Evolutionary conservation across 805 yeast genomes (phyloP).

Genomic region (Suhomyces canberraensis): DNA sequence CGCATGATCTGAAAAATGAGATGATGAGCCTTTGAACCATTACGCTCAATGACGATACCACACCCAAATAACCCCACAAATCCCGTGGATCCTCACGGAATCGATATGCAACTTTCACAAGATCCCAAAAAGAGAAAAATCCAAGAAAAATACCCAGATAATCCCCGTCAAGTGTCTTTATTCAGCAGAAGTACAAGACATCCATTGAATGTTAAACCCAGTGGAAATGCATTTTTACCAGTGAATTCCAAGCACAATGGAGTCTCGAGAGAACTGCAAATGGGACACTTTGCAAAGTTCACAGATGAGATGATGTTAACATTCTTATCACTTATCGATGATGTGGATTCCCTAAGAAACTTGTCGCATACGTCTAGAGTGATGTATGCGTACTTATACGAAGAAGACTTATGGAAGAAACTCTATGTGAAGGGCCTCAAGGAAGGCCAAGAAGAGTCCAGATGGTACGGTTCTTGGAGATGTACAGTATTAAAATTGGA

Average conservation of each 20-base stretch:
- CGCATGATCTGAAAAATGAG: neutral
- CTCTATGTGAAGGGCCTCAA: conserved; percentile 34
- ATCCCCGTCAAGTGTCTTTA: conserved; percentile 14
- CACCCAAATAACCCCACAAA: neutral
- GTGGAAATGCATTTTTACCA: conserved; percentile 59
- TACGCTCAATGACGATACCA: neutral
- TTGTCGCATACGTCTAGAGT: conserved; percentile 62
- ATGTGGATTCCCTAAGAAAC: conserved; percentile 45
- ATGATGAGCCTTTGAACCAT: conserved; percentile 3
- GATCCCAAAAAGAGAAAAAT: conserved; percentile 7
- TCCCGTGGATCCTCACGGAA: neutral
- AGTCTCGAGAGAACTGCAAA: conserved; percentile 24
- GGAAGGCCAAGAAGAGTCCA: conserved; percentile 10
- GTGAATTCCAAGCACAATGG: conserved; percentile 12
- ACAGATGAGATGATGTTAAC: conserved; percentile 64
- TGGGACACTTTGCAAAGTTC: conserved; percentile 54
- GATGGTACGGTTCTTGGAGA: conserved; percentile 85
- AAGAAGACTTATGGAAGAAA: conserved; percentile 80
- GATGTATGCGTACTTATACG: conserved; percentile 67
- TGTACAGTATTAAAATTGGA: conserved; percentile 48
- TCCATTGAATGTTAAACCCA: conserved; percentile 72
- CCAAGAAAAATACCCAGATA: conserved; percentile 7
- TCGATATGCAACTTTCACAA: neutral
- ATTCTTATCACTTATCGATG: conserved; percentile 47
- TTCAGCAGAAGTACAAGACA: conserved; percentile 44